A percentile compares a stretch with the other conserved stretches of the same genome.
Evolutionary conservation across 345 rosid genomes (phyloP).

Genomic region (Syzygium jambos): DNA sequence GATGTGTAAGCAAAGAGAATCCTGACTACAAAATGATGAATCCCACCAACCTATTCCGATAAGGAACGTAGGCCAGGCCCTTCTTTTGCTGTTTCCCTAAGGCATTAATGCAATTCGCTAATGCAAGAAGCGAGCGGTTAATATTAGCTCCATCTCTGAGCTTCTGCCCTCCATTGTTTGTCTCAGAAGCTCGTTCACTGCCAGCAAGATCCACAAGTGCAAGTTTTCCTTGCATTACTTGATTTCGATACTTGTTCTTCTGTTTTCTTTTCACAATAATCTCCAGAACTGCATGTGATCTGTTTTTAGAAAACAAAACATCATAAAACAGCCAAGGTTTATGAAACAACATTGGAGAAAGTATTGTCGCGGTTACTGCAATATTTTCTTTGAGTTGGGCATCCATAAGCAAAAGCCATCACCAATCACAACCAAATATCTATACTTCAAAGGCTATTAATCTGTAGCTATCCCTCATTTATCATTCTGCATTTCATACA

Average conservation of each 20-base stretch:
- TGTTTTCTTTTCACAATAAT: conserved; percentile 78
- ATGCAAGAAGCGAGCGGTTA: conserved; percentile 85
- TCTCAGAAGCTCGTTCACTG: conserved; percentile 95
- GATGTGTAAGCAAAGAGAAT: not conserved
- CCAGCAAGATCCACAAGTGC: conserved; percentile 99
- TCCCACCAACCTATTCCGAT: conserved; percentile 67
- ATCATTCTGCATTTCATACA: not conserved
- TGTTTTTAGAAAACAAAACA: conserved; percentile 16
- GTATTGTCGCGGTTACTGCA: not conserved
- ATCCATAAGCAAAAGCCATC: not conserved
- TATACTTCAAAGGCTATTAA: not conserved
- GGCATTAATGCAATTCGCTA: conserved; percentile 95
- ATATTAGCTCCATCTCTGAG: conserved; percentile 96
- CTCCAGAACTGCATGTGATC: conserved; percentile 94
- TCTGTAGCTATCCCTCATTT: not conserved
- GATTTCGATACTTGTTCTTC: conserved; percentile 61
- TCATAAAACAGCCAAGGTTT: not conserved
- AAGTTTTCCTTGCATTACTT: conserved; percentile 78
- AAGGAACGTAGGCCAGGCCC: conserved; percentile 98
- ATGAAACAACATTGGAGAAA: not conserved
- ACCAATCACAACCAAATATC: not conserved
- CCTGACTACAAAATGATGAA: not conserved
- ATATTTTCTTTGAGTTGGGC: not conserved
- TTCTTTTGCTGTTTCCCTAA: conserved; percentile 90
- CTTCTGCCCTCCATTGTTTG: conserved; percentile 85